These are phyloP conservation scores for Amylocystis lapponica DNA, from an alignment of 768 basidiomycete genomes.

Conservation along the genomic window DNA sequence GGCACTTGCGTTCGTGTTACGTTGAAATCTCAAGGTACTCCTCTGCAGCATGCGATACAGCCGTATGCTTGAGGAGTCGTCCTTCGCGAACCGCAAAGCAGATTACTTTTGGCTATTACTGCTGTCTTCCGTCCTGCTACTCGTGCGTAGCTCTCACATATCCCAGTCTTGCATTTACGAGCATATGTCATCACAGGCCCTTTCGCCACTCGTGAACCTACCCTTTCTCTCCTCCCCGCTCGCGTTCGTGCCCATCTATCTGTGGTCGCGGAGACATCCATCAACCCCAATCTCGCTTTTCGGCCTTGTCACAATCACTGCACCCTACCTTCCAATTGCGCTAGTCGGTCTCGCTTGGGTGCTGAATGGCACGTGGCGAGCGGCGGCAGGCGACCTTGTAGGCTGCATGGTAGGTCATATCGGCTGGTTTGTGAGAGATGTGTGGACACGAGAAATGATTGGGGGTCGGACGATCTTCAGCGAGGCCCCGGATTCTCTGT, in stretches of 20 bases:
- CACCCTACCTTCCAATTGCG: conserved; percentile 90
- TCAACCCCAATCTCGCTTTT: conserved; percentile 95
- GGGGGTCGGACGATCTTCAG: conserved; percentile 69
- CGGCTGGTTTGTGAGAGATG: conserved; percentile 80
- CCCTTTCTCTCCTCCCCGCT: conserved; percentile 92
- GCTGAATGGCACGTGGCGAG: conserved; percentile 77
- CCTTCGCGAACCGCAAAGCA: conserved; percentile 84
- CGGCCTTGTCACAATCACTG: conserved; percentile 90
- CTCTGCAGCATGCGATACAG: conserved; percentile 89
- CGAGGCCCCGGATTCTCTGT: conserved; percentile 68
- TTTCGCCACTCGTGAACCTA: conserved; percentile 86
- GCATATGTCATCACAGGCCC: conserved; percentile 36
- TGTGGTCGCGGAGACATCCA: conserved; percentile 95
- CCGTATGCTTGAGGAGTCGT: conserved; percentile 94
- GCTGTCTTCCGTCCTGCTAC: conserved; percentile 77
- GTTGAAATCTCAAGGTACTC: neutral
- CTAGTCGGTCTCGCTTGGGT: conserved; percentile 86
- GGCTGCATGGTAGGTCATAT: conserved; percentile 87
- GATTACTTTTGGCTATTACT: conserved; percentile 96
- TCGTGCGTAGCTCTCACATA: conserved; percentile 45
- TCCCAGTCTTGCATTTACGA: neutral
- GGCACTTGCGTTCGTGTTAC: neutral
- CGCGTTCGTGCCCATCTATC: conserved; percentile 93
- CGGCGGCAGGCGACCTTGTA: conserved; percentile 74
- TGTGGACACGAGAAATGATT: conserved; percentile 84